A percentile compares a stretch with the other conserved stretches of the same genome.
These are phyloP conservation scores for Anthracocystis panici-leucophaei DNA, from an alignment of 1,284 basidiomycete genomes.

Conservation along the genomic window DNA sequence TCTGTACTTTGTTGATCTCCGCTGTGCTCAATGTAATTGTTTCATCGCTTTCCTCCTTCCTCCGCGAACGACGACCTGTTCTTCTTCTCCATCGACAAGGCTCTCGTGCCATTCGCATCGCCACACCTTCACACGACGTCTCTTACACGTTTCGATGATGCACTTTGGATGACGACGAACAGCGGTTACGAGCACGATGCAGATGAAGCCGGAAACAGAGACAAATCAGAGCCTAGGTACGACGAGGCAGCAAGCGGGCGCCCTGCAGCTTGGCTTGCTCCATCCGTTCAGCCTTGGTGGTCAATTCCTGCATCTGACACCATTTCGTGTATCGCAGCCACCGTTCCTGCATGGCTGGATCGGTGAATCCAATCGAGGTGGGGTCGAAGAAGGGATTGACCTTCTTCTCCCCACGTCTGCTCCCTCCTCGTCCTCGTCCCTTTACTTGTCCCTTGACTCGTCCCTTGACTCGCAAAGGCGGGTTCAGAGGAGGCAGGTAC, in stretches of 20 bases:
- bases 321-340: not conserved
- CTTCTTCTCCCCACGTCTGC: not conserved
- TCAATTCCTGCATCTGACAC: not conserved
- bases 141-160: no score
- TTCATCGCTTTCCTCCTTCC: not conserved
- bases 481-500: not conserved
- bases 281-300: not conserved
- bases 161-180: no score
- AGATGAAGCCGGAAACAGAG: no score
- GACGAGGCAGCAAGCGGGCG: no score
- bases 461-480: not conserved
- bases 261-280: not conserved
- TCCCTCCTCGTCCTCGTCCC: not conserved
- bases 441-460: no score
- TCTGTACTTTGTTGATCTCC: not conserved
- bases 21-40: slow-evolving; percentile 17
- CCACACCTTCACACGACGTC: no score
- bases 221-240: no score
- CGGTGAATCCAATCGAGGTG: not conserved
- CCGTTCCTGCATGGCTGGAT: not conserved
- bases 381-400: not conserved
- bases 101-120: no score
- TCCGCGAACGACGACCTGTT: not conserved
- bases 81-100: no score
- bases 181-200: no score